Evolutionary conservation across 495 filamentous ascomycete genomes (phyloP).

Genomic region (Neurospora sublineolata): DNA sequence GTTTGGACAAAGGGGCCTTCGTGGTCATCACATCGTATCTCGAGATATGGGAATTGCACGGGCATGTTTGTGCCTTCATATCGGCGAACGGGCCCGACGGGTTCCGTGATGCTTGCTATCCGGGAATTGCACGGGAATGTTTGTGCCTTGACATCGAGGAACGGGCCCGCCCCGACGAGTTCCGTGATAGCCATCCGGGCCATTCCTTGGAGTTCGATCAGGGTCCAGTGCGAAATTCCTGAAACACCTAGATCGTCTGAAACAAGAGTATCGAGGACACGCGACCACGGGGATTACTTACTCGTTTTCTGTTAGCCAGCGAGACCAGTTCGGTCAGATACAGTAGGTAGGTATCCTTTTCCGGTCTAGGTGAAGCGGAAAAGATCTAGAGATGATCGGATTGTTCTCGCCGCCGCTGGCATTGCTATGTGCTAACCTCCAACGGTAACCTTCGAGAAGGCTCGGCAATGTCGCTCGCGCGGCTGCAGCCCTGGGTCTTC

Average conservation of each 20-base stretch:
- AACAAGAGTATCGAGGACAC: not conserved
- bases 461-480: not conserved
- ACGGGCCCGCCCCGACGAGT: not conserved
- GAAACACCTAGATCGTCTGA: not conserved
- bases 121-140: not conserved
- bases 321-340: not conserved
- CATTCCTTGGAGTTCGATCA: not conserved
- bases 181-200: not conserved
- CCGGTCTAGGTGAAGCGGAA: not conserved
- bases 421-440: not conserved
- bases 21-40: not conserved
- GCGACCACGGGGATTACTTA: not conserved
- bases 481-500: not conserved
- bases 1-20: not conserved
- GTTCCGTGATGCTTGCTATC: not conserved
- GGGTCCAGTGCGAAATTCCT: not conserved
- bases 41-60: not conserved
- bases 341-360: too few relatives aligned
- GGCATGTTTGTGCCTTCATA: not conserved
- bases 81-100: not conserved
- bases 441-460: not conserved
- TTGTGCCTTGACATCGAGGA: not conserved
- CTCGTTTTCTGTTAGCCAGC: not conserved
- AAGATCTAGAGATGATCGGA: not conserved
- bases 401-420: not conserved